These are phyloP conservation scores for Acanthochlamys bracteata DNA, from an alignment of 106 monocot species.

Conservation along the genomic window DNA sequence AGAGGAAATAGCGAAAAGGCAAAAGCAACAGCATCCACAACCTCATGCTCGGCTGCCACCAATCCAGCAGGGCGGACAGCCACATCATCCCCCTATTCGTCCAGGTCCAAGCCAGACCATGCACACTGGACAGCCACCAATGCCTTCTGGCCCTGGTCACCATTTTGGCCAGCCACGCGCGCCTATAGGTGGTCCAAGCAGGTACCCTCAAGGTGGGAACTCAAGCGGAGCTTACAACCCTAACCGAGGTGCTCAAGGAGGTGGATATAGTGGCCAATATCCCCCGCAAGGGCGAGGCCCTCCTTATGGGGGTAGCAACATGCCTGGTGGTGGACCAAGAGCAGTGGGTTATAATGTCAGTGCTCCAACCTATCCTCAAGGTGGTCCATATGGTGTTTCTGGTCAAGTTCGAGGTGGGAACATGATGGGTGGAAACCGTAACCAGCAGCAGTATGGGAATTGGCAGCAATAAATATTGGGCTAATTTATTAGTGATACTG, in stretches of 20 bases:
- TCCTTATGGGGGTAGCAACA: constrained; percentile 58
- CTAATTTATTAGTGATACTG: too few relatives aligned
- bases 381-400: constrained; percentile 61
- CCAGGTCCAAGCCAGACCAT: constrained; percentile 56
- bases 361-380: constrained; percentile 62
- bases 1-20: constrained; percentile 77
- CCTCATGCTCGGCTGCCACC: constrained; percentile 71
- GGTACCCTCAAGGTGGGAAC: constrained; percentile 68
- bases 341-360: constrained; percentile 42
- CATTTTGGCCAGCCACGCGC: constrained; percentile 74
- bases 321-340: constrained; percentile 58
- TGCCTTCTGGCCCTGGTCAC: constrained; percentile 57
- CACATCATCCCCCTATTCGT: constrained; percentile 61
- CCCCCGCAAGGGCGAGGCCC: constrained; percentile 34
- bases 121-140: constrained; percentile 44
- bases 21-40: constrained; percentile 86
- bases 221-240: constrained; percentile 70
- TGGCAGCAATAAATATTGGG: constrained; percentile 44
- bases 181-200: constrained; percentile 54
- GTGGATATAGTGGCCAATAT: constrained; percentile 41
- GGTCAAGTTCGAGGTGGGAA: constrained; percentile 59
- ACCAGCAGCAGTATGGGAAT: constrained; percentile 51
- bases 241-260: constrained; percentile 47
- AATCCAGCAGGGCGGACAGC: constrained; percentile 66
- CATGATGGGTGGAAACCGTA: constrained; percentile 50